Evolutionary conservation across 2,329 filamentous ascomycete species (phyloP).

Genomic region (Leptographium flavum): DNA sequence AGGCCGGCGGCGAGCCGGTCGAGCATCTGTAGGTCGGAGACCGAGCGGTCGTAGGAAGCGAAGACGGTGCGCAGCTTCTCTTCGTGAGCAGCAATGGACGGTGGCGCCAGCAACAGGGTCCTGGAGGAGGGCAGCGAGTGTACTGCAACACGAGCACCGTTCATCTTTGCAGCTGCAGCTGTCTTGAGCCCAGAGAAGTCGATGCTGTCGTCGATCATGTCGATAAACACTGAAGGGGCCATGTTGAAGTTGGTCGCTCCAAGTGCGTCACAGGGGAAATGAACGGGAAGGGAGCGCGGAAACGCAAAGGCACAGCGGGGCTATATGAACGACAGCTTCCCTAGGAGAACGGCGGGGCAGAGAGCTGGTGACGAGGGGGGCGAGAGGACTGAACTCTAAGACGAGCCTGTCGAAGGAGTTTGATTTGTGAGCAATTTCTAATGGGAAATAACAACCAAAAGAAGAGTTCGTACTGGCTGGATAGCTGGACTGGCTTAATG

Average conservation of each 20-base stretch:
- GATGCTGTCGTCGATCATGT: constrained; percentile 11
- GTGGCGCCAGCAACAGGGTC: constrained; percentile 52
- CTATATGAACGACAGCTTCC: not conserved
- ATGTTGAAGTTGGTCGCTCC: constrained; percentile 4
- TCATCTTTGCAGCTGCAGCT: not conserved
- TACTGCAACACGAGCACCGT: not conserved
- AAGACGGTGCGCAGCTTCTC: constrained; percentile 60
- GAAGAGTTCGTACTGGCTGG: constrained; percentile 6
- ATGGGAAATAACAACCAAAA: constrained; percentile 1
- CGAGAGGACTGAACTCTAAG: no score
- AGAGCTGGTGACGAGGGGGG: not conserved
- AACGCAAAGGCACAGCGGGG: not conserved
- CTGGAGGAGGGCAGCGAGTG: not conserved
- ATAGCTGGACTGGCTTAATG: not conserved
- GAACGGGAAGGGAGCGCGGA: not conserved
- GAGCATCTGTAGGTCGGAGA: constrained; percentile 92
- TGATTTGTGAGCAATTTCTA: constrained; percentile 12
- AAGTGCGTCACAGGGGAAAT: not conserved
- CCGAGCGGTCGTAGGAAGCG: constrained; percentile 55
- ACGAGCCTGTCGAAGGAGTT: constrained; percentile 4
- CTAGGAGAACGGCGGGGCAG: not conserved
- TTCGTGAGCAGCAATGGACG: constrained; percentile 76
- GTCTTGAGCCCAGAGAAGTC: constrained; percentile 3
- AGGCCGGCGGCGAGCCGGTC: constrained; percentile 77
- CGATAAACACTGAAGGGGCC: constrained; percentile 11